Percentiles rank a stretch among this genome's conserved stretches.
phyloP scores from a whole-genome alignment of 2,329 filamentous ascomycete species.

The Fulvia fulva region DNA sequence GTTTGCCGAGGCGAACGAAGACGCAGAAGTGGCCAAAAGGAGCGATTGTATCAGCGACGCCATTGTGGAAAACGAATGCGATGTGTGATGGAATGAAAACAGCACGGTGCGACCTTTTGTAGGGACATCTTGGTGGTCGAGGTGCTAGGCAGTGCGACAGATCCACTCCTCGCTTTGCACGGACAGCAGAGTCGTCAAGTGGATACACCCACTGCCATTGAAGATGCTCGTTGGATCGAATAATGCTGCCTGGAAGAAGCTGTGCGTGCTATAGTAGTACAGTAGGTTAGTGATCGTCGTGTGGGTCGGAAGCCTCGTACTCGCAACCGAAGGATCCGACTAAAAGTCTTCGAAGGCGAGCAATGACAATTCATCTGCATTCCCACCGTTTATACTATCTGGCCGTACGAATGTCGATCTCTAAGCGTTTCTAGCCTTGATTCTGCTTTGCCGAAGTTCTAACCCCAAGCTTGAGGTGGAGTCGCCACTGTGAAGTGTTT shows the following conservation, averaged over 20 bases:
- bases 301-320: not conserved
- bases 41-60: not conserved
- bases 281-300: not conserved
- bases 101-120: not conserved
- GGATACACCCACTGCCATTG: not conserved
- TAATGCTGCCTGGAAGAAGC: not conserved
- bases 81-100: not conserved
- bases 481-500: not conserved
- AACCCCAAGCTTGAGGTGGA: not conserved
- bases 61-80: not conserved
- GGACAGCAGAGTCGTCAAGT: not conserved
- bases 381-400: not conserved
- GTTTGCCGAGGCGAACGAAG: not conserved
- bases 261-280: not conserved
- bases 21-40: not conserved
- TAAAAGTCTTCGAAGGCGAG: not conserved
- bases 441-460: not conserved
- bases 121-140: not conserved
- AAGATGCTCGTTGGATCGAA: not conserved
- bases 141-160: not conserved
- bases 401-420: not conserved
- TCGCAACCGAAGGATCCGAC: not conserved
- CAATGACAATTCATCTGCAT: not conserved
- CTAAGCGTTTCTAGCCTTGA: too few species aligned
- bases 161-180: not conserved